A percentile compares a stretch with the other conserved stretches of the same genome.
Conservation (phyloP, 2,329 filamentous ascomycete genomes). For the Tolypocladium tropicale region DNA sequence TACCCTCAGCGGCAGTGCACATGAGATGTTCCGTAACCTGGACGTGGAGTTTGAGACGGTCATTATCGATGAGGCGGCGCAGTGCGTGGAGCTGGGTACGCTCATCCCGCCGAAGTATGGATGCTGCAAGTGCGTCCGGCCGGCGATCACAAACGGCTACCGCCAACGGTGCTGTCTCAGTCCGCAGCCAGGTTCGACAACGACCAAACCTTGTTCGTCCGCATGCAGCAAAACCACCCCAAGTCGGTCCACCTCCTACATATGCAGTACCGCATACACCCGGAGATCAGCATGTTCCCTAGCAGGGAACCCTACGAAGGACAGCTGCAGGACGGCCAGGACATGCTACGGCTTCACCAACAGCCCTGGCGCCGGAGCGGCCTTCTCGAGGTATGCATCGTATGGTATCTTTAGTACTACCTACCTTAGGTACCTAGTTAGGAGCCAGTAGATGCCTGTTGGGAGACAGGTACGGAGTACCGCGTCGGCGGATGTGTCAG, state of each 20-base stretch:
- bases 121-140: constrained; percentile 90
- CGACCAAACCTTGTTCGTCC: constrained; percentile 95
- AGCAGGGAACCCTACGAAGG: constrained; percentile 89
- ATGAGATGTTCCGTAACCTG: constrained; percentile 92
- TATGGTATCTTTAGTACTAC: no score
- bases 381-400: constrained; percentile 80
- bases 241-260: constrained; percentile 88
- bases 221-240: constrained; percentile 91
- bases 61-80: constrained; percentile 94
- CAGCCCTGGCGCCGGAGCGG: constrained; percentile 78
- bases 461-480: no score
- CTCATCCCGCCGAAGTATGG: constrained; percentile 96
- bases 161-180: constrained; percentile 89
- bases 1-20: constrained; percentile 88
- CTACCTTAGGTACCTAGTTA: no score
- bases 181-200: constrained; percentile 89
- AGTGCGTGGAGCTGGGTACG: constrained; percentile 94
- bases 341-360: constrained; percentile 67
- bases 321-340: constrained; percentile 69
- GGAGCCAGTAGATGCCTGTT: no score
- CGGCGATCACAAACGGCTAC: constrained; percentile 93
- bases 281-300: constrained; percentile 86
- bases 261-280: constrained; percentile 98
- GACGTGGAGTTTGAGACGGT: constrained; percentile 98
- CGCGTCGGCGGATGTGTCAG: no score